Evolutionary conservation across 1,284 basidiomycete genomes (phyloP).

Genomic region (Tilletiopsis washingtonensis): DNA sequence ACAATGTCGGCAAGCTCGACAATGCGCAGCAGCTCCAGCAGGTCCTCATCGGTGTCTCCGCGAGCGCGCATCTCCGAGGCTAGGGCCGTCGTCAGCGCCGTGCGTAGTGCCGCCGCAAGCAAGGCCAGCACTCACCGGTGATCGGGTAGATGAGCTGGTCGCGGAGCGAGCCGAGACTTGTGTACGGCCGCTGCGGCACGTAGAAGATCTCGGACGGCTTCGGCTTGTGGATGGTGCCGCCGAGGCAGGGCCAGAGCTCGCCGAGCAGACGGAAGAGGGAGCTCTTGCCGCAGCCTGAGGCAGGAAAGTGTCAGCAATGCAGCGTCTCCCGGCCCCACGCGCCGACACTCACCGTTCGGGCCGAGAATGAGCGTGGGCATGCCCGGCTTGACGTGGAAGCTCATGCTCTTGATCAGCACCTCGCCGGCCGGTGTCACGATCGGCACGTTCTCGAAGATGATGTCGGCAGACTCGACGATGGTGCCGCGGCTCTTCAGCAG

Average conservation of each 20-base stretch:
- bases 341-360: constrained; percentile 58
- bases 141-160: constrained; percentile 82
- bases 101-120: too few relatives aligned
- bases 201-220: constrained; percentile 81
- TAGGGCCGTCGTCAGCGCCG: too few relatives aligned
- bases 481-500: constrained; percentile 73
- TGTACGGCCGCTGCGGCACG: constrained; percentile 89
- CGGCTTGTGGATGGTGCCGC: constrained; percentile 87
- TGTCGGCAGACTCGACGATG: constrained; percentile 56
- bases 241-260: constrained; percentile 94
- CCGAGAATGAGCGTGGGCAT: constrained; percentile 54
- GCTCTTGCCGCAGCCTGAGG: constrained; percentile 49
- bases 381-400: constrained; percentile 81
- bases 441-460: constrained; percentile 84
- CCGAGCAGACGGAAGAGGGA: constrained; percentile 85
- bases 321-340: too few relatives aligned
- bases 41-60: constrained; percentile 58
- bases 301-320: too few relatives aligned
- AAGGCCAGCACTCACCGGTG: too few relatives aligned
- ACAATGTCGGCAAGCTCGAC: constrained; percentile 84
- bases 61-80: constrained; percentile 50
- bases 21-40: constrained; percentile 64
- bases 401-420: constrained; percentile 66
- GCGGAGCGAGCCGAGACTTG: constrained; percentile 76
- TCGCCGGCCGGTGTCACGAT: constrained; percentile 95